A percentile compares a stretch with the other conserved stretches of the same genome.
Conservation (phyloP, 768 basidiomycete genomes). For the Tylopilus cervinicoccineus region DNA sequence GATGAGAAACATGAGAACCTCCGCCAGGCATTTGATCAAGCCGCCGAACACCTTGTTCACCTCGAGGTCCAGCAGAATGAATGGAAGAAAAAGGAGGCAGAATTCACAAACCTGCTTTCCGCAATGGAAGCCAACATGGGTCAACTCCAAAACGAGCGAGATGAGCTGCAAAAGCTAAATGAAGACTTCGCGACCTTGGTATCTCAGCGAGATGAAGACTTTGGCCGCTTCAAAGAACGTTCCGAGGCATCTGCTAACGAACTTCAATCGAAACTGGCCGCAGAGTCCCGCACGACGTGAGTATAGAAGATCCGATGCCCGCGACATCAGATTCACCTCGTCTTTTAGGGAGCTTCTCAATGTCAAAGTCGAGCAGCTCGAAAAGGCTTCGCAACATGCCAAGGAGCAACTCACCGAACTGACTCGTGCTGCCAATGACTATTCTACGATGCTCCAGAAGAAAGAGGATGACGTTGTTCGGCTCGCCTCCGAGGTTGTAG, state of each 20-base stretch:
- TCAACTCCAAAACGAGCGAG: conserved; percentile 51
- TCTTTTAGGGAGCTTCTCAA: conserved; percentile 57
- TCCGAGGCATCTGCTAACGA: conserved; percentile 62
- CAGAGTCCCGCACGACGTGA: conserved; percentile 63
- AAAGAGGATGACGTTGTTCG: conserved; percentile 69
- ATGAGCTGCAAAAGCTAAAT: conserved; percentile 58
- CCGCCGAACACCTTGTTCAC: conserved; percentile 80
- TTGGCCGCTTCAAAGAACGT: conserved; percentile 69
- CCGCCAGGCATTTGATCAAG: conserved; percentile 72
- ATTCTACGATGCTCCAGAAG: conserved; percentile 67
- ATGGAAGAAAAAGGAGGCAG: conserved; percentile 61
- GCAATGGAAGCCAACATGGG: conserved; percentile 58
- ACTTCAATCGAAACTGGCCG: conserved; percentile 64
- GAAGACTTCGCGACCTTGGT: conserved; percentile 70
- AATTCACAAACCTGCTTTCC: conserved; percentile 54
- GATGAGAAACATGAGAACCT: conserved; percentile 76
- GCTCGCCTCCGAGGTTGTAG: conserved; percentile 50
- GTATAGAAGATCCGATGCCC: conserved; percentile 19
- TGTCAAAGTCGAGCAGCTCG: conserved; percentile 55
- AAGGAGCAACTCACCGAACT: conserved; percentile 78
- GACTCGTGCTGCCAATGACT: conserved; percentile 71
- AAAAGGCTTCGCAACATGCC: conserved; percentile 63
- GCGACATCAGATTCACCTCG: neutral
- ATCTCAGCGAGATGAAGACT: conserved; percentile 75
- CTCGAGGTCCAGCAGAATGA: conserved; percentile 74